Base-by-base conservation (phyloP, 2,329 filamentous ascomycete species). In the Fusarium tricinctum region DNA sequence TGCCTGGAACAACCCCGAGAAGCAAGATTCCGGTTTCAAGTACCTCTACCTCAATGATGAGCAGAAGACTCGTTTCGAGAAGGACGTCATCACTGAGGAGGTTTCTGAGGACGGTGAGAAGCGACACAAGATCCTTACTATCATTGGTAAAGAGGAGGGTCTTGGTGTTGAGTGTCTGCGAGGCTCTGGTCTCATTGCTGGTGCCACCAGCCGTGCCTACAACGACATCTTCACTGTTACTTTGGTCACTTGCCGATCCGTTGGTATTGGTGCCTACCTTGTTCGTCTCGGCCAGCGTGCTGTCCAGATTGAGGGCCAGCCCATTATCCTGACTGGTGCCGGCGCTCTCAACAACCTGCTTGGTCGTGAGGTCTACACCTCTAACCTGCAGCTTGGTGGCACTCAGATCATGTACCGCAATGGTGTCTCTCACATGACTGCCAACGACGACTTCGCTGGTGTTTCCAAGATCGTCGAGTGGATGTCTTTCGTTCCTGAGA, bases 341-440 rank as follows among this genome's bases (percentile, higher is more conserved):
- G 93, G 93, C 70, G 96, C 96, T 62, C 91, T 99, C 80, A 99
- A 99, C 89, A 99, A 98, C 84, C 86, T 99, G 75, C 89, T 99
- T 64, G 96, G 96, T 76, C 94, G 97, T 73, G 96, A 99, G 82
- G 95, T 99, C 30, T 99, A 99, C 85, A 97, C 96, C 23, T 98
- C 96, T 64, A 99, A 99, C 87, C 83, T 99, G 77, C 96, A 99
- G 85, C 93, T 99, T 70, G 96, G 96, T 89, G 96, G 96, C 74
- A 99, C 96, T n/a, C 96, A 99, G 83, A 99, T 99, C 87, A 99
- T 99, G 96, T 98, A 99, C 89, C 94, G 93, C 84, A 99, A 99
- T 80, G 96, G 96, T 89, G 96, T 99, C 42, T 98, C 96, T 22
- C 96, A 99, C 85, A 95, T 98, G 92, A 97, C 95, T 72, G 96